phyloP scores from a whole-genome alignment of 2,329 filamentous ascomycete species.

The Scedosporium boydii region DNA sequence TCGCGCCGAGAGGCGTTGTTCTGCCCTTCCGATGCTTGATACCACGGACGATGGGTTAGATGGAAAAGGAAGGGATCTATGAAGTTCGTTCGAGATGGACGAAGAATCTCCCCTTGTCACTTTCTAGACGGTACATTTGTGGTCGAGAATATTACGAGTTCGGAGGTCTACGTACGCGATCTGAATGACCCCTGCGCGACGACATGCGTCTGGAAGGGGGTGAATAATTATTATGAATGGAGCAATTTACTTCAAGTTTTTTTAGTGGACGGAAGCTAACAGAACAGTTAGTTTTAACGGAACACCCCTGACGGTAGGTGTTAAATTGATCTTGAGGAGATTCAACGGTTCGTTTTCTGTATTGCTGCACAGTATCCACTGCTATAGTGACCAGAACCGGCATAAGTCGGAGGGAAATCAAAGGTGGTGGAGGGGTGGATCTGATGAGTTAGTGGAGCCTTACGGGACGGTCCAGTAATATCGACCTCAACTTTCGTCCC shows the following conservation, averaged over 20 bases:
- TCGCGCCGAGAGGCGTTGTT: neutral
- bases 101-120: neutral
- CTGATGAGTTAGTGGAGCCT: neutral
- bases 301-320: no score
- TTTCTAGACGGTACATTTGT: neutral
- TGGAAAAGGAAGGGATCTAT: neutral
- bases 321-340: no score
- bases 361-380: no score
- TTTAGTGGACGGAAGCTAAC: no score
- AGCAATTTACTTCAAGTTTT: neutral
- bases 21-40: neutral
- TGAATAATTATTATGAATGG: neutral
- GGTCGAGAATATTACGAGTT: neutral
- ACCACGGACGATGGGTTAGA: neutral
- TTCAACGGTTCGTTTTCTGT: no score
- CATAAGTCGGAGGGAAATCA: neutral
- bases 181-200: conserved; percentile 6
- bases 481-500: neutral
- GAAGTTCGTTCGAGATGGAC: neutral
- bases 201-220: conserved; percentile 4
- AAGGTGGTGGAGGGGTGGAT: neutral
- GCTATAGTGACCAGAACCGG: no score
- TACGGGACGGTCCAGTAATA: neutral
- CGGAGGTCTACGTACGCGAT: neutral
- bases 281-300: no score